A percentile compares a stretch with the other conserved stretches of the same genome.
These are phyloP conservation scores for Incumbomyces delicatus DNA, from an alignment of 2,329 filamentous ascomycete species.

Conservation along the genomic window DNA sequence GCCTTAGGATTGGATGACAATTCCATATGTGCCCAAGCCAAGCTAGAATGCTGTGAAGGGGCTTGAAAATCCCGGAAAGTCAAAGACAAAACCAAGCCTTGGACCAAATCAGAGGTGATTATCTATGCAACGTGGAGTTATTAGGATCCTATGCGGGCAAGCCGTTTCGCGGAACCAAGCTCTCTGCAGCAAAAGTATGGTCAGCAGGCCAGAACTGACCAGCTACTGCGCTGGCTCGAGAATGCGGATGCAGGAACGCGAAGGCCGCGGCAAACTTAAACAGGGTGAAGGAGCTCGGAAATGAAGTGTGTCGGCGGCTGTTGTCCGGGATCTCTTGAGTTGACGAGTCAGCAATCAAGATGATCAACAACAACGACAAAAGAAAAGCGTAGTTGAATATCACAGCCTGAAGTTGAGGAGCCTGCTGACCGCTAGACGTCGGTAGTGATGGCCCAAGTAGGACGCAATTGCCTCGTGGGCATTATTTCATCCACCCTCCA, in stretches of 20 bases:
- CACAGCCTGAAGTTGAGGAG: neutral
- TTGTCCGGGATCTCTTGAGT: neutral
- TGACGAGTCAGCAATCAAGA: neutral
- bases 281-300: neutral
- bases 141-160: neutral
- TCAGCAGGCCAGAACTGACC: conserved; percentile 7
- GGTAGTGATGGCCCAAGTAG: neutral
- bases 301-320: neutral
- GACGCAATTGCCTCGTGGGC: neutral
- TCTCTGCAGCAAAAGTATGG: neutral
- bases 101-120: neutral
- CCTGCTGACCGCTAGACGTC: conserved; percentile 1
- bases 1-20: conserved; percentile 4
- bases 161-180: neutral
- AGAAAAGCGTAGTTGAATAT: neutral
- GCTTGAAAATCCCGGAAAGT: neutral
- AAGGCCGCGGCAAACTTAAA: conserved; percentile 2
- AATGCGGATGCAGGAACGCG: conserved; percentile 2
- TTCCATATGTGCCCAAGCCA: conserved; percentile 1
- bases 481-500: neutral
- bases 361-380: neutral
- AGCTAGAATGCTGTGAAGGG: neutral
- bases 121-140: neutral
- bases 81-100: neutral
- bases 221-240: conserved; percentile 1